Conservation (phyloP, 441 rosid genomes). For the Breynia disticha region DNA sequence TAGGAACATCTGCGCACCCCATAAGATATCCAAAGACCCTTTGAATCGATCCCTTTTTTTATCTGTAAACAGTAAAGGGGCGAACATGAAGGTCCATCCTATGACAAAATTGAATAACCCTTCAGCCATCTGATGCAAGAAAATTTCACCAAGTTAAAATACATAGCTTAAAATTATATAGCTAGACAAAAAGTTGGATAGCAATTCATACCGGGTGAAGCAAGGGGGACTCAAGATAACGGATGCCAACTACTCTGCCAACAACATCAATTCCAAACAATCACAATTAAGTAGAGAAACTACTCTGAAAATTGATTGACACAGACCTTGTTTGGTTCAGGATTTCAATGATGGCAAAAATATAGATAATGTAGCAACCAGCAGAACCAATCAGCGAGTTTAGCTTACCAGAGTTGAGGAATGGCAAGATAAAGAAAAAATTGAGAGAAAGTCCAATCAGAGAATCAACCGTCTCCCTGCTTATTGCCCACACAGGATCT, state of each 20-base stretch:
- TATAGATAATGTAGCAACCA: neutral
- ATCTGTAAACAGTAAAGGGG: slow-evolving; percentile 87
- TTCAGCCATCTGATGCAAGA: slow-evolving; percentile 55
- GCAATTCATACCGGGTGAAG: slow-evolving; percentile 71
- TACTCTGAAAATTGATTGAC: neutral
- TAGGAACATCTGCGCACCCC: slow-evolving; percentile 94
- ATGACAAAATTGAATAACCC: slow-evolving; percentile 90
- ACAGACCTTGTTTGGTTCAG: too few species aligned
- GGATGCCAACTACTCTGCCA: slow-evolving; percentile 75
- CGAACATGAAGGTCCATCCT: slow-evolving; percentile 96
- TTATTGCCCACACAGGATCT: slow-evolving; percentile 90
- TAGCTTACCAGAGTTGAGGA: slow-evolving; percentile 52
- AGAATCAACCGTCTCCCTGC: slow-evolving; percentile 57
- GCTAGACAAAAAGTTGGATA: neutral
- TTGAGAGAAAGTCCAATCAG: slow-evolving; percentile 76
- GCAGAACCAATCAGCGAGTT: neutral
- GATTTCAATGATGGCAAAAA: neutral
- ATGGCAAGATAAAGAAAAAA: slow-evolving; percentile 88
- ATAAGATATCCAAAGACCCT: slow-evolving; percentile 63
- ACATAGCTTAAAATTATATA: neutral
- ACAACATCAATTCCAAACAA: slow-evolving; percentile 19
- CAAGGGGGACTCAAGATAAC: slow-evolving; percentile 58
- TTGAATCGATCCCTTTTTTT: slow-evolving; percentile 56
- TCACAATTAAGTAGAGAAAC: slow-evolving; percentile 5
- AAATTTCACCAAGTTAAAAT: neutral